phyloP scores from a whole-genome alignment of 1,284 basidiomycete species.

The Apiotrichum laibachii region DNA sequence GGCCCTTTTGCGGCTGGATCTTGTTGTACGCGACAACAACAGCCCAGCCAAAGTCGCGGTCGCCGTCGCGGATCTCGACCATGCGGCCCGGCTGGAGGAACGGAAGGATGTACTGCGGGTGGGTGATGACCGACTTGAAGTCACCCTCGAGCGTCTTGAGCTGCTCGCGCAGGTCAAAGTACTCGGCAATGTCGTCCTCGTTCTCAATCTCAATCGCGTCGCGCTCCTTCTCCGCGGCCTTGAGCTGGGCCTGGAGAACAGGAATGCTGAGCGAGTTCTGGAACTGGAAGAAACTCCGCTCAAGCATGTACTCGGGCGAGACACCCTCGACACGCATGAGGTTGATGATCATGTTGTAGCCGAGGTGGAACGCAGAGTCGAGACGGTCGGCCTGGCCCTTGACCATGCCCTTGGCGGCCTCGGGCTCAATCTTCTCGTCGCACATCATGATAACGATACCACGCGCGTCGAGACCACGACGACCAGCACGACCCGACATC shows the following conservation, averaged over 20 bases:
- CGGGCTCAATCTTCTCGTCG: constrained; percentile 94
- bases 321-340: constrained; percentile 98
- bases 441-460: constrained; percentile 99
- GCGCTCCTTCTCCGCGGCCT: constrained; percentile 67
- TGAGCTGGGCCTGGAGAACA: constrained; percentile 76
- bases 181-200: constrained; percentile 79
- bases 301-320: constrained; percentile 97
- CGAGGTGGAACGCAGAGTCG: constrained; percentile 97
- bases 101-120: constrained; percentile 88
- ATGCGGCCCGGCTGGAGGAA: constrained; percentile 91
- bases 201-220: constrained; percentile 71
- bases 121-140: constrained; percentile 87
- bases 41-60: constrained; percentile 94
- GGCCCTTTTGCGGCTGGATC: constrained; percentile 50
- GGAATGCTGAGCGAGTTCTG: constrained; percentile 91
- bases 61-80: constrained; percentile 80
- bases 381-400: constrained; percentile 96
- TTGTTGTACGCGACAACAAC: constrained; percentile 90
- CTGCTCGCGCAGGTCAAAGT: constrained; percentile 87
- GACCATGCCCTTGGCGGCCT: constrained; percentile 92
- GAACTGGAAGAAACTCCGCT: constrained; percentile 97
- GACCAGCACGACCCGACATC: constrained; percentile 97
- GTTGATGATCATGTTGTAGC: constrained; percentile 99
- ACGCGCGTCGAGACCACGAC: constrained; percentile 95
- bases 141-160: constrained; percentile 82